Conservation (phyloP, 371 early-diverging fungal species). For the Fennellomyces sp. region DNA sequence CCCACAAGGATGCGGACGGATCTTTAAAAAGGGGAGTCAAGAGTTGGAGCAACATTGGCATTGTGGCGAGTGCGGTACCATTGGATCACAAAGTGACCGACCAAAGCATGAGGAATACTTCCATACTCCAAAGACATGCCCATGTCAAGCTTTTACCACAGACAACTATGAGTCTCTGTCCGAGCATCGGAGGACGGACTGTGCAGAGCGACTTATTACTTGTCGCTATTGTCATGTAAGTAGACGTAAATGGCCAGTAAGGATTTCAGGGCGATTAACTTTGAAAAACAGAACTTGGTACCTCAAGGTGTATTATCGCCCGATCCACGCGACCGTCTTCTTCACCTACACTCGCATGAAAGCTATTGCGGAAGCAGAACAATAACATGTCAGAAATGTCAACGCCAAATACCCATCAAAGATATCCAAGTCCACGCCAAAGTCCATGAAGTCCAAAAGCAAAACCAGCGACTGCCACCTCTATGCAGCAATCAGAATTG, state of each 20-base stretch:
- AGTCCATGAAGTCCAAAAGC: conserved; percentile 72
- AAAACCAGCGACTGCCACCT: conserved; percentile 58
- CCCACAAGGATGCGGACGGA: conserved; percentile 59
- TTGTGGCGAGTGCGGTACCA: conserved; percentile 69
- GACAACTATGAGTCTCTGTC: conserved; percentile 57
- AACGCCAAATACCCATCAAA: conserved; percentile 74
- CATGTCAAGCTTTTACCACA: conserved; percentile 48
- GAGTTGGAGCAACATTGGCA: conserved; percentile 82
- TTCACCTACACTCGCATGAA: conserved; percentile 79
- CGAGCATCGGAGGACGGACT: conserved; percentile 68
- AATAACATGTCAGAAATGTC: conserved; percentile 80
- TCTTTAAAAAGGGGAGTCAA: conserved; percentile 66
- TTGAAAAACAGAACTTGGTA: conserved; percentile 44
- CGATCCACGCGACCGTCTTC: conserved; percentile 66
- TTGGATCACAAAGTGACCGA: conserved; percentile 50
- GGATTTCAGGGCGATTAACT: neutral
- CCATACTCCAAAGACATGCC: conserved; percentile 68
- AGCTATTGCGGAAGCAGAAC: conserved; percentile 87
- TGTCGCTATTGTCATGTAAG: conserved; percentile 84
- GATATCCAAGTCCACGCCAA: conserved; percentile 76
- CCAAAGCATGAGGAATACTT: conserved; percentile 69
- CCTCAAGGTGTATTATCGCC: conserved; percentile 67
- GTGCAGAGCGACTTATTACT: conserved; percentile 75
- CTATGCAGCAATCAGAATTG: conserved; percentile 81
- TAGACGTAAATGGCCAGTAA: conserved; percentile 63